phyloP scores from a whole-genome alignment of 768 basidiomycete genomes.

The Xerocomellus chrysenteron region DNA sequence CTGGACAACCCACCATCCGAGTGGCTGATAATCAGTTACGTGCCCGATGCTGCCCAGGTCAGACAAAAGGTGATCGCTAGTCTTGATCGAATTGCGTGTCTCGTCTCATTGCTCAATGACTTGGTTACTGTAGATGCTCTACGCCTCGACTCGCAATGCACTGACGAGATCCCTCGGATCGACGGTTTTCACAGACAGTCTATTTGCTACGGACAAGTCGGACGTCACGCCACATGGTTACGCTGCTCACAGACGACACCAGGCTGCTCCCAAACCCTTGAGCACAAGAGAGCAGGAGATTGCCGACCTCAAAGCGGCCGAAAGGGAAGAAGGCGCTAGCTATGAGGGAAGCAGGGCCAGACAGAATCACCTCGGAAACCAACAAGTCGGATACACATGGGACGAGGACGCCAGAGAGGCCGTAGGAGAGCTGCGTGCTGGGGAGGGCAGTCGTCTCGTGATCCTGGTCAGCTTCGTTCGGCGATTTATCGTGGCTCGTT shows the following conservation, averaged over 20 bases:
- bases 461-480: conserved; percentile 52
- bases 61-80: conserved; percentile 64
- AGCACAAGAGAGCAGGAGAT: conserved; percentile 82
- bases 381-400: conserved; percentile 66
- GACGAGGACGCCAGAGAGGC: conserved; percentile 60
- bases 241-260: conserved; percentile 66
- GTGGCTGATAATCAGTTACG: conserved; percentile 78
- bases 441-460: conserved; percentile 52
- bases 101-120: not conserved
- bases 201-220: conserved; percentile 76
- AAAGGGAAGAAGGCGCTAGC: conserved; percentile 51
- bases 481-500: not conserved
- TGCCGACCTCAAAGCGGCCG: conserved; percentile 72
- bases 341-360: conserved; percentile 61
- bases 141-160: conserved; percentile 73
- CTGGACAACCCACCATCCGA: conserved; percentile 57
- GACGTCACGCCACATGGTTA: conserved; percentile 72
- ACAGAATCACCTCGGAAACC: conserved; percentile 55
- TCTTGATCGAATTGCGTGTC: conserved; percentile 5
- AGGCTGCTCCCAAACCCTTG: conserved; percentile 77
- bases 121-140: conserved; percentile 65
- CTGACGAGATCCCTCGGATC: conserved; percentile 76
- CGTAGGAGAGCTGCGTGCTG: conserved; percentile 54
- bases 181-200: conserved; percentile 61
- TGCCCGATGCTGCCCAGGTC: conserved; percentile 78